Evolutionary conservation across 352 stramenopile species (phyloP), one percentile per base, ranked within the genome.

Genomic region (Paralagenidium karlingii): DNA sequence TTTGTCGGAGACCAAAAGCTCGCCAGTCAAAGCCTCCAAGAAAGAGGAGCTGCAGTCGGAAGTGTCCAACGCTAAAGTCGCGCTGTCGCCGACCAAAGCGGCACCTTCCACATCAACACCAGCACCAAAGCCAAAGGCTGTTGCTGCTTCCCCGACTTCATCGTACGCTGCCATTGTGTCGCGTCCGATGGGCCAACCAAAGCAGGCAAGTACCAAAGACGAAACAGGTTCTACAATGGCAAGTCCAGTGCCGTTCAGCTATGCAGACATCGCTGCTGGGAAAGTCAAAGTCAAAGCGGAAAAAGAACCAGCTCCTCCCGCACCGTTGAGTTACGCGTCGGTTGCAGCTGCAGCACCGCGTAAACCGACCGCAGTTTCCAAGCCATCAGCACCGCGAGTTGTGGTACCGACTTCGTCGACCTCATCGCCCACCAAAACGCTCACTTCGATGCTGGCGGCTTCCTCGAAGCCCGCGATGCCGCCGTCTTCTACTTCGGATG

Each of bases 241-340:
- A 11, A 30, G 43, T 11, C 38, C 53, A 11, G 63, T 62, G 16
- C 57, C 59, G 13, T 82, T 83, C 32, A 82, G 68, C 42, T 88
- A 88, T 40, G 74, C 74, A 2, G 74, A 63, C 0, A 66, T 88
- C 26, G 74, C 74, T 34, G 63, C 70, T 32, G 74, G 74, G 10
- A 78, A 80, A 25, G 70, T 45, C 1, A 81, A 76, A 10, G 43
- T 49, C 6, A 47, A 60, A 7, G 15, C 37, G 3, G n/a, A 16
- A 18, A 10, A 30, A 20, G 43, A 40, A 8, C 7, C 22, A 25
- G n/a, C 31, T 15, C n/a, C 22, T 15, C 19, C 24, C n/a, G 49
- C 60, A 3, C 71, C 71, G 16, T 63, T 57, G 13, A 88, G 66
- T 39, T 88, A 88, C 34, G 74, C 74, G 22, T 67, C 74, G 8